Conservation (phyloP, 768 basidiomycete species). For the Mycena albidolilacea region DNA sequence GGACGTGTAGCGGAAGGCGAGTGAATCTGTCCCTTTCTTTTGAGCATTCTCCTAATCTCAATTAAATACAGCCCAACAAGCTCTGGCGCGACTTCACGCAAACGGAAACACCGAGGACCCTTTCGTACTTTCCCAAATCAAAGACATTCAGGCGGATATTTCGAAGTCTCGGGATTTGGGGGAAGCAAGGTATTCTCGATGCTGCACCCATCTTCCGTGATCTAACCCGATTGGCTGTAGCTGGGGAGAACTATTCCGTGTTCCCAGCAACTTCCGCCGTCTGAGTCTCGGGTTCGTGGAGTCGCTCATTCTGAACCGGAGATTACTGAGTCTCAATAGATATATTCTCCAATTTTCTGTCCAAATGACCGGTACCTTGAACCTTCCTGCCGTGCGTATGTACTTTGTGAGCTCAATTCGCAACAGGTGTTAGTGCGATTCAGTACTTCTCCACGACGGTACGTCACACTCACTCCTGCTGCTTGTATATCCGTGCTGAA, state of each 20-base stretch:
- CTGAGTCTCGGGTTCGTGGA: conserved; percentile 57
- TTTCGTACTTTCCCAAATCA: conserved; percentile 64
- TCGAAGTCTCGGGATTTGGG: conserved; percentile 53
- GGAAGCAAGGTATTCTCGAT: conserved; percentile 52
- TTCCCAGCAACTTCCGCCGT: conserved; percentile 62
- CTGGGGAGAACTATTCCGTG: conserved; percentile 58
- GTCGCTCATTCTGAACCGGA: conserved; percentile 25
- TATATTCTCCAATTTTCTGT: conserved; percentile 68
- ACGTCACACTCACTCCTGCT: conserved; percentile 16
- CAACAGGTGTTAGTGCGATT: conserved; percentile 64
- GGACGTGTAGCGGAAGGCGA: conserved; percentile 63
- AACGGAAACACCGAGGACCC: conserved; percentile 61
- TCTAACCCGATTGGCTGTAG: conserved; percentile 35
- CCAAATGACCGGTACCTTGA: conserved; percentile 67
- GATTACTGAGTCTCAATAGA: conserved; percentile 30
- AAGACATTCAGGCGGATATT: conserved; percentile 59
- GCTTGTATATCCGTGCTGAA: background rate
- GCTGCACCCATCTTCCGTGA: background rate
- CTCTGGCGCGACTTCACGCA: conserved; percentile 68
- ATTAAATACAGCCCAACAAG: conserved; percentile 46
- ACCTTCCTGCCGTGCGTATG: background rate
- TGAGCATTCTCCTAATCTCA: background rate
- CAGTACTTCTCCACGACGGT: conserved; percentile 67
- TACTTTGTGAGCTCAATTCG: background rate
- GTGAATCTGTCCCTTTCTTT: background rate